Base-by-base conservation (phyloP, 768 basidiomycete genomes). In the Hericium erinaceus region DNA sequence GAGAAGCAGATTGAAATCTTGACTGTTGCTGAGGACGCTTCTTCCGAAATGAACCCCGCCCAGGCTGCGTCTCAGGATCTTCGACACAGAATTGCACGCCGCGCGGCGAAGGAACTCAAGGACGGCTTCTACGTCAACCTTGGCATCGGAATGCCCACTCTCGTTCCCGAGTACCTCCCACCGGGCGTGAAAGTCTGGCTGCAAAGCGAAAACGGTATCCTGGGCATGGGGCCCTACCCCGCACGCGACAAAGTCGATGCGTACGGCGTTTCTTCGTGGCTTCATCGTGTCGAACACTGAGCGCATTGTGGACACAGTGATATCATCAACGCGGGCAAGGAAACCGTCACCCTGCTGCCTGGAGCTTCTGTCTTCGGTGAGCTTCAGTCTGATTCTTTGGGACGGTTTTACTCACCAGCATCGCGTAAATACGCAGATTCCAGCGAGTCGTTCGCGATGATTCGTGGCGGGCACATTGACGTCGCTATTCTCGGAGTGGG, bases 401-500 rank as follows among this genome's bases (percentile, higher is more conserved):
- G n/a, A 46, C 16, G 20, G 44, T 8, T n/a, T 46, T n/a, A 20
- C 44, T 46, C 44, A 46, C 44, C 20, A 33, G 33, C 33, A 6
- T 9, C 9, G 33, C 44, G 44, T 18, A 46, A 20, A 20, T 46
- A 46, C 41, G 18, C 60, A 89, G 89, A 95, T 72, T 94, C 92
- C 3, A 83, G 83, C 64, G 94, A 97, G 72, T 94, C 92, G 3
- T 98, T 98, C 66, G 89, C 89, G 11, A 98, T 98, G 95, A 97
- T 98, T 72, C 89, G 95, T 55, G 95, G 95, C 48, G 95, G 95
- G 5, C 95, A 98, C 72, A 83, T 98, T 52, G 84, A 98, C 63
- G 89, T 95, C 50, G 85, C 93, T 7, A 95, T 98, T 67, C 82
- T 98, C 52, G 95, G 95, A 28, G 91, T 91, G 71, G 67, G 86